phyloP scores from a whole-genome alignment of 345 rosid genomes.

The Orychophragmus violaceus region DNA sequence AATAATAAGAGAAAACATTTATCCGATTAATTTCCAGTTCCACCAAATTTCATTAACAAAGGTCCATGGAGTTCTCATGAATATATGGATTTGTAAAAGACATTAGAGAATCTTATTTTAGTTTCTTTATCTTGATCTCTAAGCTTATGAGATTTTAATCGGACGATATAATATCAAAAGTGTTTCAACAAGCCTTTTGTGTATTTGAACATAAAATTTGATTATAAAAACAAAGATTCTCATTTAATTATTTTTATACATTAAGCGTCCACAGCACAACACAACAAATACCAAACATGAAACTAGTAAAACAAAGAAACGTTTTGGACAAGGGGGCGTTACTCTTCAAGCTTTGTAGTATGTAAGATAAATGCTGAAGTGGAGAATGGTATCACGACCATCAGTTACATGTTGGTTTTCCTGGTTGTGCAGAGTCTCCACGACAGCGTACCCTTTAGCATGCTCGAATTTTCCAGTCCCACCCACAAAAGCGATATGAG shows the following conservation, averaged over 20 bases:
- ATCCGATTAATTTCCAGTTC: not conserved
- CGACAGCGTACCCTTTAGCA: conserved; percentile 62
- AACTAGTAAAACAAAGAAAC: not conserved
- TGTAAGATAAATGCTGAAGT: conserved; percentile 56
- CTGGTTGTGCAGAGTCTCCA: conserved; percentile 53
- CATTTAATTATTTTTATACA: not conserved
- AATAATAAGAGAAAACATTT: not conserved
- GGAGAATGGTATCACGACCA: conserved; percentile 68
- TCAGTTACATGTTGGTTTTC: conserved; percentile 68
- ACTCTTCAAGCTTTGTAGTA: conserved; percentile 28
- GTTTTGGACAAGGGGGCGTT: not conserved
- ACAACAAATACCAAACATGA: conserved; percentile 12
- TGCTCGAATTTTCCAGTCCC: conserved; percentile 77
- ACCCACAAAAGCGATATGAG: conserved; percentile 65
- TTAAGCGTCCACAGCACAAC: not conserved
- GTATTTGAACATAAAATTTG: not conserved
- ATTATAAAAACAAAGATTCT: not conserved
- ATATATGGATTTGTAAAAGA: not conserved
- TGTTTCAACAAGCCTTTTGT: not conserved
- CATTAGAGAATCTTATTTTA: not conserved
- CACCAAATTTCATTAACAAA: not conserved
- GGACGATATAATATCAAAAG: not conserved
- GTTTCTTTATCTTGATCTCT: not conserved
- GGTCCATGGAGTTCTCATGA: not conserved
- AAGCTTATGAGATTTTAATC: not conserved